Conservation (phyloP, 2,329 filamentous ascomycete species). For the Monosporascus sp. region DNA sequence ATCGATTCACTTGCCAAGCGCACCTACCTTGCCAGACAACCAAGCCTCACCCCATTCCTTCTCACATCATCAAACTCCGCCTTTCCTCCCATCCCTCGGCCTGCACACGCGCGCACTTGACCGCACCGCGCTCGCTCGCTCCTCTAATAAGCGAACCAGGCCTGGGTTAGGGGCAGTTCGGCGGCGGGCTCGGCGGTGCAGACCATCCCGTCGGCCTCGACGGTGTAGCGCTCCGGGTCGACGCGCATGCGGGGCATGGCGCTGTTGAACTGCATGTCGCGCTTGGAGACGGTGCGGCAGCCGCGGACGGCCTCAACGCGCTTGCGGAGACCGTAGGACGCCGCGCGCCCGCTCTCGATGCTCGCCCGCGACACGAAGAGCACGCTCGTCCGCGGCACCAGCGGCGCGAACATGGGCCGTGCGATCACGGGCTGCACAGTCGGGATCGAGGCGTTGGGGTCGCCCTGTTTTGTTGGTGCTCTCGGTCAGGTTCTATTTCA, state of each 20-base stretch:
- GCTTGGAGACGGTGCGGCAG: conserved; percentile 72
- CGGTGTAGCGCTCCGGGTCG: conserved; percentile 83
- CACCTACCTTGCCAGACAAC: too few relatives aligned
- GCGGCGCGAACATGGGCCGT: conserved; percentile 78
- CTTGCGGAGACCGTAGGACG: conserved; percentile 71
- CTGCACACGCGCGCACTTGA: not conserved
- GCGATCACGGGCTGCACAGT: conserved; percentile 80
- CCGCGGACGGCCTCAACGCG: conserved; percentile 73
- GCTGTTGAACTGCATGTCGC: conserved; percentile 88
- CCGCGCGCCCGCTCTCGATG: conserved; percentile 57
- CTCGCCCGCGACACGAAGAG: conserved; percentile 77
- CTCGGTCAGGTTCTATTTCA: not conserved
- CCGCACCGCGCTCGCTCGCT: not conserved
- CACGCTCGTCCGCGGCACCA: conserved; percentile 67
- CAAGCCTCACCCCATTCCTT: too few relatives aligned
- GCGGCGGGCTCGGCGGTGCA: conserved; percentile 69
- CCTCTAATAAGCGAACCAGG: conserved; percentile 66
- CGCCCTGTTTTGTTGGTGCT: conserved; percentile 46
- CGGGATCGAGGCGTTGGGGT: conserved; percentile 79
- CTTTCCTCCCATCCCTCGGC: not conserved
- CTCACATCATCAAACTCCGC: not conserved
- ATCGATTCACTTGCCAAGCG: too few relatives aligned
- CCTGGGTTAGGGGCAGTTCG: conserved; percentile 69
- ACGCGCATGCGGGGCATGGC: conserved; percentile 81
- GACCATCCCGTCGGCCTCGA: conserved; percentile 74